These are phyloP conservation scores for Boletus sensibilis DNA, from an alignment of 768 basidiomycete species.

Conservation along the genomic window DNA sequence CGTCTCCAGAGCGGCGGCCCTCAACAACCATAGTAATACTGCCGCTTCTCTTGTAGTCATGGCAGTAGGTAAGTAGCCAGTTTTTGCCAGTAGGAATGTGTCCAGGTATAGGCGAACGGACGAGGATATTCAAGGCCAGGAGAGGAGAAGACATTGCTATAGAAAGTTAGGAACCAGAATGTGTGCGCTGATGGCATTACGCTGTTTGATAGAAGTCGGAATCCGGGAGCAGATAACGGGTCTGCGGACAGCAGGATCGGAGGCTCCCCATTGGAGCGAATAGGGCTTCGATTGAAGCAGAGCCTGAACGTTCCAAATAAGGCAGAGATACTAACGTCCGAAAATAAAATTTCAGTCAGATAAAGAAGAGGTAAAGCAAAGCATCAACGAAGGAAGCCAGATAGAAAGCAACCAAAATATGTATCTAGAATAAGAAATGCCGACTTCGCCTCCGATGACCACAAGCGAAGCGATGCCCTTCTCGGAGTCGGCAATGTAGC, in stretches of 20 bases:
- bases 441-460: conserved; percentile 44
- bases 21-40: conserved; percentile 69
- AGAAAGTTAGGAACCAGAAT: conserved; percentile 84
- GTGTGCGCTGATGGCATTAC: conserved; percentile 90
- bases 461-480: conserved; percentile 51
- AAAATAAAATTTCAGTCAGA: neutral
- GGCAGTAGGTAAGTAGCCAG: conserved; percentile 13
- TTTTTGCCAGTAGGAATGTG: conserved; percentile 55
- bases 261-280: conserved; percentile 79
- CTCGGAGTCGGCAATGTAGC: conserved; percentile 57
- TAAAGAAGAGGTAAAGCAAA: neutral
- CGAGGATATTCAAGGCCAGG: conserved; percentile 57
- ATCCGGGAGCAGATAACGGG: conserved; percentile 89
- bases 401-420: conserved; percentile 65
- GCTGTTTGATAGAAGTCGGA: conserved; percentile 77
- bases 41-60: conserved; percentile 63
- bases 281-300: conserved; percentile 54
- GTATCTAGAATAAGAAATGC: conserved; percentile 54
- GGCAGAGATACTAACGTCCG: conserved; percentile 65
- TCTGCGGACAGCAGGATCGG: conserved; percentile 63
- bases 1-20: conserved; percentile 68
- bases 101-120: conserved; percentile 63
- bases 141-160: conserved; percentile 69
- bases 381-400: conserved; percentile 67
- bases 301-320: conserved; percentile 50